Evolutionary conservation across 2,329 filamentous ascomycete genomes (phyloP).

Genomic region (Fusarium torreyae): DNA sequence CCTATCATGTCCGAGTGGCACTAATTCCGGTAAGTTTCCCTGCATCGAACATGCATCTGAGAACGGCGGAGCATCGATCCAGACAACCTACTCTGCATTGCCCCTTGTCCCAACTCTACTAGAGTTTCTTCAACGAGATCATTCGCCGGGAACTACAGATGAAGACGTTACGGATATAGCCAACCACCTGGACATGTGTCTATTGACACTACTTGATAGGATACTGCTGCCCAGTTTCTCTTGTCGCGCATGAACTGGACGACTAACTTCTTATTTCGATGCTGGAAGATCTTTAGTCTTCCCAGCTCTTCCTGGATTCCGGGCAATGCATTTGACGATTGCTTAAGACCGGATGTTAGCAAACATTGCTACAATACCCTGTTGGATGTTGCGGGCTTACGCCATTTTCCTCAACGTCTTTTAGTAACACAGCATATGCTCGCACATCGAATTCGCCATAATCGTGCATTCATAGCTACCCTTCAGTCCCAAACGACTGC

Average conservation of each 20-base stretch:
- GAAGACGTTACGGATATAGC: not conserved
- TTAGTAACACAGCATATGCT: conserved; percentile 16
- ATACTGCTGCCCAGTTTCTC: not conserved
- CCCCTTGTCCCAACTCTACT: not conserved
- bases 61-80: conserved; percentile 6
- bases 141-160: not conserved
- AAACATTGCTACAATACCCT: not conserved
- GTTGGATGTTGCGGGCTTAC: not conserved
- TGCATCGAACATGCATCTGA: conserved; percentile 1
- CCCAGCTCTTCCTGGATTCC: not conserved
- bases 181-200: conserved; percentile 33
- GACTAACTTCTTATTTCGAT: too few species aligned
- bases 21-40: conserved; percentile 9
- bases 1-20: not conserved
- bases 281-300: not conserved
- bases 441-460: conserved; percentile 7
- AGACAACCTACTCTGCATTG: conserved; percentile 3
- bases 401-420: not conserved
- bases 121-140: not conserved
- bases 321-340: not conserved
- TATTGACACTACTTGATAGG: conserved; percentile 8
- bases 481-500: conserved; percentile 3
- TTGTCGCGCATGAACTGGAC: not conserved
- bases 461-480: conserved; percentile 12
- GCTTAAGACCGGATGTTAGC: not conserved